Percentiles rank a stretch among this genome's conserved stretches.
Conservation (phyloP, 441 rosid species). For the Adansonia gregorii region DNA sequence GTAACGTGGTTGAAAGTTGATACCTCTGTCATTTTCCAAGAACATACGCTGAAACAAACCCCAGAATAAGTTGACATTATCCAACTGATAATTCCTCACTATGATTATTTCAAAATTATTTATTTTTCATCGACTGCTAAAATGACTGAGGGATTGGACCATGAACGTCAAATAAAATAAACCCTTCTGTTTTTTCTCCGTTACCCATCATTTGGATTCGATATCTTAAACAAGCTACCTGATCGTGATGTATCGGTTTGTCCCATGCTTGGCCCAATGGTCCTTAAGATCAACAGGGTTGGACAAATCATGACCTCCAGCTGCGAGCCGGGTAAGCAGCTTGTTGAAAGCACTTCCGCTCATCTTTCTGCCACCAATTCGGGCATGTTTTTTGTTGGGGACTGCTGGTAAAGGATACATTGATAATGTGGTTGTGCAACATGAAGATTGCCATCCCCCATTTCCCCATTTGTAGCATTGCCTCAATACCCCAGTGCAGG, state of each 20-base stretch:
- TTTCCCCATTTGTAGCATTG: slow-evolving; percentile 99
- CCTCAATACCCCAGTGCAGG: slow-evolving; percentile 83
- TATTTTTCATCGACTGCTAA: slow-evolving; percentile 27
- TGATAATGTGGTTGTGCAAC: slow-evolving; percentile 91
- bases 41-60: too few species aligned
- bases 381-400: slow-evolving; percentile 88
- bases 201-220: slow-evolving; percentile 57
- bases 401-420: slow-evolving; percentile 87
- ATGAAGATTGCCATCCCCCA: slow-evolving; percentile 98
- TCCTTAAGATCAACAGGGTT: slow-evolving; percentile 70
- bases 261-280: slow-evolving; percentile 94
- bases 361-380: slow-evolving; percentile 97
- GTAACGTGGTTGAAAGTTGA: background rate
- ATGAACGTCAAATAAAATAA: background rate
- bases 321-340: slow-evolving; percentile 84
- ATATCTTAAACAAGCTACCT: slow-evolving; percentile 54
- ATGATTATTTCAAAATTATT: slow-evolving; percentile 20
- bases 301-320: slow-evolving; percentile 84
- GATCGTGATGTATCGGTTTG: slow-evolving; percentile 92
- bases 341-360: slow-evolving; percentile 94
- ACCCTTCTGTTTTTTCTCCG: background rate
- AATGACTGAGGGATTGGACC: slow-evolving; percentile 26
- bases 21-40: too few species aligned
- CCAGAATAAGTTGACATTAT: too few species aligned
- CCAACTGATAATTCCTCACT: too few species aligned